Base-by-base conservation (phyloP, 2,329 filamentous ascomycete species). In the Penicillium fuscoglaucum region DNA sequence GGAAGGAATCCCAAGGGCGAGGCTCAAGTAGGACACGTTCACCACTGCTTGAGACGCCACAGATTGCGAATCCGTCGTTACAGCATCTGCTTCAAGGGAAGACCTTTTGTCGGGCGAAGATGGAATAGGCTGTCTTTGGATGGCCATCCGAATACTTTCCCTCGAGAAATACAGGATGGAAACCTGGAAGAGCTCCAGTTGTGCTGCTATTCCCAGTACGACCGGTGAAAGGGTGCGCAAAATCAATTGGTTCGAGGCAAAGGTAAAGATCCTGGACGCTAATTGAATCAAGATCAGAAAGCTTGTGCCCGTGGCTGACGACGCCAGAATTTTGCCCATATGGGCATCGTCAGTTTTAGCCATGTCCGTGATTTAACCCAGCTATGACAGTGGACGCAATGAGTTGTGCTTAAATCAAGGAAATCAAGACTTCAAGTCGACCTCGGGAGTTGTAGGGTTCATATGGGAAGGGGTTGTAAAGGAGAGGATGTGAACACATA, bases 101-200 rank as follows among this genome's bases (percentile, higher is more conserved):
- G 31, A 53, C 9, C 50, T 47, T 48, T 57, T 64, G 65, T 41
- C 33, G 56, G 41, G 63, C 63, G 52, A 50, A 55, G 15, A 63
- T n/a, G 75, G 71, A n/a, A 75, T 65, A 15, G 79, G 78, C 66
- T 93, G 90, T 52, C 95, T 84, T 76, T 98, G 93, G 37, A 96
- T 85, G 28, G 93, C 92, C n/a, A 96, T 89, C 17, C 95, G 88
- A 49, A 98, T 79, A 68, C 90, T 93, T 76, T 99, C 95, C 40
- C 95, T 85, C 0, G 95, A 90, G 70, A 99, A 98, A 75, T 96
- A 97, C 0, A 99, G 83, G n/a, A 96, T 88, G 0, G 92, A 91
- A 45, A 96, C 89, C 59, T 93, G 93, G 74, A 93, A 97, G 0
- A 98, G 86, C 69, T 99, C 95, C 3, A 99, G 83, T 74, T 97